Base-by-base conservation (phyloP, 257 asterid species). In the Solanum pinnatisectum region DNA sequence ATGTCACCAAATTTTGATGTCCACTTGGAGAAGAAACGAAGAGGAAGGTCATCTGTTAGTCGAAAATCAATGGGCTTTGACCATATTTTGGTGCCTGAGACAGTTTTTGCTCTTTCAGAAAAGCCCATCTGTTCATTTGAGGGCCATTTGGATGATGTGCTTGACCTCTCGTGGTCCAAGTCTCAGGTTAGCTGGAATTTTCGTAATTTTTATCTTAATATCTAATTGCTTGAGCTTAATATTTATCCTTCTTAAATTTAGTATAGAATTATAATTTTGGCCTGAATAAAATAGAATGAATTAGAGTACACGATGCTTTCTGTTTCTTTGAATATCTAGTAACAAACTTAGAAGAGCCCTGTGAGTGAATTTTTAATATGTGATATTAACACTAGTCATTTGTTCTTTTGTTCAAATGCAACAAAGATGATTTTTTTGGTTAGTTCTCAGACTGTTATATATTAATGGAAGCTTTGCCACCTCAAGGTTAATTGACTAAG, bases 151-250 rank as follows among this genome's bases (percentile, higher is more conserved):
- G 95, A 93, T 89, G 99, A 93, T 89, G 98, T 97, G 79, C 92
- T 97, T 90, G 98, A 97, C 89, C 95, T 97, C 87, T 97, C 99
- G 7, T 97, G 99, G 99, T 97, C 99, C 91, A 97, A 97, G 91
- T 96, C 98, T 89, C 97, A 95, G 97, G 99, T 97, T 87, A 90
- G 96, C 83, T 89, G 71, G 87, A 88, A 35, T 83, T 70, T 60
- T 82, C 56, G 5, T 20, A 15, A 35, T 83, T 84, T 81, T 27
- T 60, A 18, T 73, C 88, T 85, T 73, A 83, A 33, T 59, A 74
- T 39, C 39, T 70, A 20, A n/a, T 56, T 44, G 5, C 72, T 68
- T 88, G 15, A 37, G 33, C 68, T 81, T 33, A 20, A 72, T 27
- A 44, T 49, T 73, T 35, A 33, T 32, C n/a, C 44, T 72, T 33